Percentiles rank a stretch among this genome's conserved stretches.
Conservation (phyloP, 140 eudicot genomes). For the Oenanthe javanica region DNA sequence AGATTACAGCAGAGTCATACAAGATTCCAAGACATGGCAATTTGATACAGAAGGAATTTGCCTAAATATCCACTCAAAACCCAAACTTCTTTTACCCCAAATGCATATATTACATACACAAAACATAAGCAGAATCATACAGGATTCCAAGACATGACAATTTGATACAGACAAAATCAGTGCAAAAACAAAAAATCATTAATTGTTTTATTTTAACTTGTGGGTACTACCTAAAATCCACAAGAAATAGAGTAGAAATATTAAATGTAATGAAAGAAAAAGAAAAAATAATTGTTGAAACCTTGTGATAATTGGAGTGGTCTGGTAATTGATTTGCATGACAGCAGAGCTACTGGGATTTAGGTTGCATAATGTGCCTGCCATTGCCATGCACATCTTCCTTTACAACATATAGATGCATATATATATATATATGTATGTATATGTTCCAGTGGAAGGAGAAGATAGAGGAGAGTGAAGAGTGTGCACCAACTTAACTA, state of each 20-base stretch:
- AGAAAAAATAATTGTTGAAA: not conserved
- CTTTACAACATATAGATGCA: not conserved
- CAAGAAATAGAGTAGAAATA: not conserved
- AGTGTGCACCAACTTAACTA: not conserved
- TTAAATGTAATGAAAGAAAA: not conserved
- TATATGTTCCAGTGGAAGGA: not conserved
- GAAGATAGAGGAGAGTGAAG: not conserved
- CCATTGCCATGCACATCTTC: conserved; percentile 11
- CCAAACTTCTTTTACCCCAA: not conserved
- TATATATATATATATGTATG: not conserved
- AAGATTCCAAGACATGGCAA: not conserved
- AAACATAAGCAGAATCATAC: not conserved
- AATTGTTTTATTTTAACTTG: not conserved
- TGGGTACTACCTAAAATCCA: not conserved
- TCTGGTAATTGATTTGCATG: conserved; percentile 12
- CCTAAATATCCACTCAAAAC: not conserved
- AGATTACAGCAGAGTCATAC: not conserved
- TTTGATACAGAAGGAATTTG: not conserved
- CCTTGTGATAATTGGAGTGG: conserved; percentile 29
- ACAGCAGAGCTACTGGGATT: conserved; percentile 19
- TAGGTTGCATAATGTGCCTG: conserved; percentile 25
- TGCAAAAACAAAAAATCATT: not conserved
- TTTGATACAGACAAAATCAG: not conserved
- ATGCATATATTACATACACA: not conserved
- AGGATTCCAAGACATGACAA: not conserved